Base-by-base conservation (phyloP, 345 rosid genomes). In the Psidium guajava region DNA sequence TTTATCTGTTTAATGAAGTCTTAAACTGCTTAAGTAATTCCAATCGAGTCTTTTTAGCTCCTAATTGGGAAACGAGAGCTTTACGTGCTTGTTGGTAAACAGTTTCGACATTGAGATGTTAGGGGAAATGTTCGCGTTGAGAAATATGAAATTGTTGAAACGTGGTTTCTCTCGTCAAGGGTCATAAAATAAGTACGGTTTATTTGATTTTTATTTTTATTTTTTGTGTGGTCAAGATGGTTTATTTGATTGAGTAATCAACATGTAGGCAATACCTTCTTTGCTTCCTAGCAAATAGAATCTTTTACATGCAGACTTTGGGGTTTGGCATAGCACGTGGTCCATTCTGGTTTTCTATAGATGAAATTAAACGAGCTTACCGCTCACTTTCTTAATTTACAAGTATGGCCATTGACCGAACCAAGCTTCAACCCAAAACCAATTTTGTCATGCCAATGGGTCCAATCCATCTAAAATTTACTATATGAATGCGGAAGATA, bases 1-100 rank as follows among this genome's bases (percentile, higher is more conserved):
- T 64, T 16, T 36, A 28, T 28, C 8, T 0, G 0, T 64, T 64
- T 15, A 28, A 15, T 4, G 5, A 7, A 0, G 24, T 18, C 0
- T 4, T 3, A 5, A 64, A 16, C 44, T 64, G 75, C 54, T 6
- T 14, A 16, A 53, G 20, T 5, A 53, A 11, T 53, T 53, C 20
- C 54, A 16, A 53, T 14, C 54, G 15, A 14, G 54, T 6, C 54
- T 21, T 53, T 53, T 6, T 5, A 7, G 7, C 54, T 53, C 16
- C 4, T 13, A 52, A 52, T 52, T 18, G 5, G 15, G 16, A 13
- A 52, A 52, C 5, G 18, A 7, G 54, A 53, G 54, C 20, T 53
- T 14, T 14, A 50, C 21, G 20, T 53, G 6, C 15, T 16, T 53
- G 18, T 53, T 20, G 52, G 13, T 6, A 61, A 7, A 28, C 44